Evolutionary conservation across 257 asterid species (phyloP), one percentile per base, ranked within the genome.

Genomic region (Perilla frutescens): DNA sequence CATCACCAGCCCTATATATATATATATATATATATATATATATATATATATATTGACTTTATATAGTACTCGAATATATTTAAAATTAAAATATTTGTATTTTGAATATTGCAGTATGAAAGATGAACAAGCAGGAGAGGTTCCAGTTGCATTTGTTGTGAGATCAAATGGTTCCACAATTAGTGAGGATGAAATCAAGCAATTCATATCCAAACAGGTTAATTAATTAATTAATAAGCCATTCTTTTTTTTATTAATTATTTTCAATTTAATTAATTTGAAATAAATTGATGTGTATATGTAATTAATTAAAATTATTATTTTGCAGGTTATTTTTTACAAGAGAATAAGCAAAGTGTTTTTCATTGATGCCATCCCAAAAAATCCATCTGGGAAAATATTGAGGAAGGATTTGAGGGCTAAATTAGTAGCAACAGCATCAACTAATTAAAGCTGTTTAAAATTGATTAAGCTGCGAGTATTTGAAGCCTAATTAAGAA

Each of bases 361-460:
- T 74, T 93, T 93, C 76, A 65, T 87, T 9, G 97, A 93, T 32
- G 83, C 86, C 0, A 77, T 93, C 55, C 98, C 98, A 0, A 91
- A 91, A 78, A 84, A 89, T 72, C 98, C 98, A 3, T 85, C 97
- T 0, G 98, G 98, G 26, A 93, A 93, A 51, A 93, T 93, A 75
- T 82, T 93, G 86, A 87, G 98, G 44, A 93, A 93, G 86, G 96
- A 93, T 51, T 81, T 93, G 79, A 87, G 94, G 85, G 94, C 95
- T 60, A 89, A 78, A 82, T 76, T 91, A 41, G 91, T 89, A 2
- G 84, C 86, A 4, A 81, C 79, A 40, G 84, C 34, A 71, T 63
- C 54, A 64, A 11, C 55, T 47, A 49, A 14, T 1, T 3, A 37
- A 79, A 70, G 26, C 26, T 20, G 26, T 20, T 20, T 20, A 20